Conservation (phyloP, 495 filamentous ascomycete genomes). For the Thermothielavioides terrestris region DNA sequence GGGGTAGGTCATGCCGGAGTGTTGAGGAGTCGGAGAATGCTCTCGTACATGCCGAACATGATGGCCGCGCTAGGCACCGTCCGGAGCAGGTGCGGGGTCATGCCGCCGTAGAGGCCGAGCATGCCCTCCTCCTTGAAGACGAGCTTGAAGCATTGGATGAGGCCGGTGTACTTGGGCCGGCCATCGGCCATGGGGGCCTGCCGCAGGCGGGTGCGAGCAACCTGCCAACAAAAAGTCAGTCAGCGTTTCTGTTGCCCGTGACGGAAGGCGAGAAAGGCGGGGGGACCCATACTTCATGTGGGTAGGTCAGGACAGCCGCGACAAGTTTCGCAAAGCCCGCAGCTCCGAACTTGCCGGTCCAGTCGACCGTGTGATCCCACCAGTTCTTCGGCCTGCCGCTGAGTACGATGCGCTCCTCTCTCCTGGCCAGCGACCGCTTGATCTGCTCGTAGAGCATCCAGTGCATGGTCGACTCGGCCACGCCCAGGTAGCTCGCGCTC, state of each 20-base stretch:
- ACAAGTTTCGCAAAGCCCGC: slow-evolving; percentile 75
- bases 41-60: slow-evolving; percentile 89
- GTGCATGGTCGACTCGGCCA: slow-evolving; percentile 77
- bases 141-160: slow-evolving; percentile 71
- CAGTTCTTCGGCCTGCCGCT: slow-evolving; percentile 47
- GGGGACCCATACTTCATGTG: slow-evolving; percentile 61
- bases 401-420: slow-evolving; percentile 45
- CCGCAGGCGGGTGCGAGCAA: slow-evolving; percentile 70
- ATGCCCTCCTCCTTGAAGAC: slow-evolving; percentile 82
- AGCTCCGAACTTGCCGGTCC: slow-evolving; percentile 63
- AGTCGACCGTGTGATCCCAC: slow-evolving; percentile 58
- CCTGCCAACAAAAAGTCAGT: no score
- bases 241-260: no score
- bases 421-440: slow-evolving; percentile 54
- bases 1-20: slow-evolving; percentile 10
- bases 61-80: slow-evolving; percentile 84
- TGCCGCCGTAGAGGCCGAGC: slow-evolving; percentile 70
- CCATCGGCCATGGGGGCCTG: slow-evolving; percentile 70
- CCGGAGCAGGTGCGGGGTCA: slow-evolving; percentile 78
- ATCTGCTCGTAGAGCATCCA: slow-evolving; percentile 82
- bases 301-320: slow-evolving; percentile 74
- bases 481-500: slow-evolving; percentile 78
- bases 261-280: not conserved
- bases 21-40: slow-evolving; percentile 53
- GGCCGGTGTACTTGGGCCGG: slow-evolving; percentile 68